Evolutionary conservation across 305 asterid genomes (phyloP).

Genomic region (Vinca major): DNA sequence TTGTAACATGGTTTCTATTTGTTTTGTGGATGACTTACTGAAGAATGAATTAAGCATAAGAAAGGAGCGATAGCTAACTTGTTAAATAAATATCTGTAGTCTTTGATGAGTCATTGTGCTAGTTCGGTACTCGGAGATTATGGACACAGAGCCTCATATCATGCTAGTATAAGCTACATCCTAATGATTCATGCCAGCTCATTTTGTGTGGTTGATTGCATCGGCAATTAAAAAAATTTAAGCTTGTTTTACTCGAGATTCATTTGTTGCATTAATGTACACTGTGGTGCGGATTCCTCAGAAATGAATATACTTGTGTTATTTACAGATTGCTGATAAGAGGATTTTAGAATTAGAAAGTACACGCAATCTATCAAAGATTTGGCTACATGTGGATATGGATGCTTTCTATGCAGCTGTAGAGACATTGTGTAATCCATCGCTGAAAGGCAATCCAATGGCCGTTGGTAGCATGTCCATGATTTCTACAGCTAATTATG

Average conservation of each 20-base stretch:
- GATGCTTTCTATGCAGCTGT: slow-evolving; percentile 95
- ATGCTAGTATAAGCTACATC: neutral
- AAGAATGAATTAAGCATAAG: neutral
- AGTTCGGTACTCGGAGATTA: neutral
- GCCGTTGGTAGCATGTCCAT: slow-evolving; percentile 94
- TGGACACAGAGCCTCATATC: neutral
- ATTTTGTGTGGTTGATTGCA: neutral
- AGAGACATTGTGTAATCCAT: slow-evolving; percentile 65
- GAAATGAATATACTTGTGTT: neutral
- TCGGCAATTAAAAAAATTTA: neutral
- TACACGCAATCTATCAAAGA: slow-evolving; percentile 68
- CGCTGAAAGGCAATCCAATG: slow-evolving; percentile 73
- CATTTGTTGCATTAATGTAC: neutral
- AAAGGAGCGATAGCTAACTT: neutral
- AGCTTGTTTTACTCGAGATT: neutral
- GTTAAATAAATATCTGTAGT: neutral
- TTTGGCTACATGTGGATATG: slow-evolving; percentile 96
- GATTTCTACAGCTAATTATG: slow-evolving; percentile 93
- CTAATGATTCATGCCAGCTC: neutral
- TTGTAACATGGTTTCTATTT: neutral
- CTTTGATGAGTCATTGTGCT: neutral
- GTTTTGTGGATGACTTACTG: neutral
- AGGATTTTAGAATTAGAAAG: slow-evolving; percentile 66
- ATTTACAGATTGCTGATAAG: slow-evolving; percentile 56
- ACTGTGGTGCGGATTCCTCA: neutral